A percentile compares a stretch with the other conserved stretches of the same genome.
These are phyloP conservation scores for Sporisorium iseilematis-ciliati DNA, from an alignment of 1,284 basidiomycete species.

Conservation along the genomic window DNA sequence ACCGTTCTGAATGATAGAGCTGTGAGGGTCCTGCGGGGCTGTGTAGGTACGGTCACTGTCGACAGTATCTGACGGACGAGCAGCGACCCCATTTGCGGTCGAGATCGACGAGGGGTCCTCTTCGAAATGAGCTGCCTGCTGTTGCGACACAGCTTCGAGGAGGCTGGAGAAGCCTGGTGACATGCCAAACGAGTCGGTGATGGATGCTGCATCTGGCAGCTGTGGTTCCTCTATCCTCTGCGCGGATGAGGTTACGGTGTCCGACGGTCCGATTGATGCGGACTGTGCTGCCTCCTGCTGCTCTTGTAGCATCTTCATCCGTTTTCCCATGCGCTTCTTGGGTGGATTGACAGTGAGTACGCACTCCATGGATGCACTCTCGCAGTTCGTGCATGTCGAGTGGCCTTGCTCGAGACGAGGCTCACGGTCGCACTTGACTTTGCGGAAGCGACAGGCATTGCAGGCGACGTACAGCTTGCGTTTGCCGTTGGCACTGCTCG, in stretches of 20 bases:
- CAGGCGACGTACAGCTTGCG: conserved; percentile 44
- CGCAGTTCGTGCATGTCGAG: conserved; percentile 32
- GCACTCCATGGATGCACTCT: conserved; percentile 27
- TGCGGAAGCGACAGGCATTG: conserved; percentile 45
- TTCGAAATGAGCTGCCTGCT: not conserved
- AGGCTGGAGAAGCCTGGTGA: conserved; percentile 31
- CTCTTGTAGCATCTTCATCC: conserved; percentile 43
- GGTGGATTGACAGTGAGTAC: conserved; percentile 37
- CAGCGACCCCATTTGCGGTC: not conserved
- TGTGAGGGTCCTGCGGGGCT: not conserved
- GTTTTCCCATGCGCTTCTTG: conserved; percentile 45
- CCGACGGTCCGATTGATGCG: not conserved
- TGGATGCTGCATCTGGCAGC: not conserved
- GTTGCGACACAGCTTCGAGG: conserved; percentile 30
- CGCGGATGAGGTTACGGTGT: not conserved
- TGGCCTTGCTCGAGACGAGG: conserved; percentile 29
- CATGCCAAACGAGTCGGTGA: conserved; percentile 10
- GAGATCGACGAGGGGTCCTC: not conserved
- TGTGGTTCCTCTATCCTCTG: not conserved
- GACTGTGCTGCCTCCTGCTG: conserved; percentile 13
- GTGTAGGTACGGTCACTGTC: not conserved
- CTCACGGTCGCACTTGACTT: conserved; percentile 47
- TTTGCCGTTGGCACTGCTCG: conserved; percentile 17
- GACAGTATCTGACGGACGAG: not conserved
- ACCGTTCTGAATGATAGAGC: conserved; percentile 30